Base-by-base conservation (phyloP, 331 rosid genomes). In the Pyracantha coccinea region DNA sequence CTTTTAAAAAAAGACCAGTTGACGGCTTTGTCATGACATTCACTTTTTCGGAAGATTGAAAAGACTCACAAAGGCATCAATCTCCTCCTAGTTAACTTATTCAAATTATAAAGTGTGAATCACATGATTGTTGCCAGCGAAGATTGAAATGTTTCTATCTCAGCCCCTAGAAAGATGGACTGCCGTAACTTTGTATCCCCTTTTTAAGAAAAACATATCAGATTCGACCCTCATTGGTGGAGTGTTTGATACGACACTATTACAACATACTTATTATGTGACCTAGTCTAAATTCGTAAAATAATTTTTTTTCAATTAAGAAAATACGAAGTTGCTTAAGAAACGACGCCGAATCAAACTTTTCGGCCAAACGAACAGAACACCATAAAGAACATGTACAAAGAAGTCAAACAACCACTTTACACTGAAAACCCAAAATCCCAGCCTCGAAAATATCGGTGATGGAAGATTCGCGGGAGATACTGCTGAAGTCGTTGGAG, bases 391-490 rank as follows among this genome's bases (percentile, higher is more conserved):
- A 7, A 19, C 23, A 20, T 7, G 58, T 19, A 11, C 29, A 61
- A 41, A 61, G 66, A 61, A 29, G 68, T 63, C 68, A 63, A 41
- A 63, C 68, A 14, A 17, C 44, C 21, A 17, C 31, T 52, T 7
- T 0, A 59, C 9, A 27, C 33, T 13, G 33, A 60, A 12, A 28
- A 5, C 0, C 33, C 7, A 1, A 17, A 7, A 7, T 15, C 69
- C 8, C 20, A 28, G 47, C 47, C 28, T 16, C n/a, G 15, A 24
- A 29, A 47, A n/a, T 12, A 10, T 17, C 15, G 32, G 15, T 65
- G 3, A 82, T 79, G 84, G 90, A 79, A 63, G 84, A 81, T 17
- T 83, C 87, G 55, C 78, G 75, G 71, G 79, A 86, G 29, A 65
- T 83, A n/a, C 82, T 89, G 0, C 71, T 87, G 24, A 77, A 71